Evolutionary conservation across 441 rosid species (phyloP).

Genomic region (Erodium trifolium): DNA sequence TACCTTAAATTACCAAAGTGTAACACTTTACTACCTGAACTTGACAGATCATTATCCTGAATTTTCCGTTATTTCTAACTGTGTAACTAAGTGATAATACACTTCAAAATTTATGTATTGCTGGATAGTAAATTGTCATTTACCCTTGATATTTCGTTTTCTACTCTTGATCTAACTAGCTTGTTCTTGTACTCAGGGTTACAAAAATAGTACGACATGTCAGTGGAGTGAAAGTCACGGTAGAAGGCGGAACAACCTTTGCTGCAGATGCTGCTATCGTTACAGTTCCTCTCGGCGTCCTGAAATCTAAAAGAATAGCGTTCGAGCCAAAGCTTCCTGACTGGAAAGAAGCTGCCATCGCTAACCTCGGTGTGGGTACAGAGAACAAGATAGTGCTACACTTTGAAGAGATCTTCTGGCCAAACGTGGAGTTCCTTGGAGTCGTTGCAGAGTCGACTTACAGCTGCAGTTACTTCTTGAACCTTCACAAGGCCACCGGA

Average conservation of each 20-base stretch:
- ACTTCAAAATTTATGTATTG: no score
- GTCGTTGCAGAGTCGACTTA: constrained; percentile 86
- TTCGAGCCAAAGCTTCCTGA: constrained; percentile 23
- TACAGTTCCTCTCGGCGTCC: constrained; percentile 81
- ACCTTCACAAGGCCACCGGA: constrained; percentile 90
- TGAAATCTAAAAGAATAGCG: constrained; percentile 50
- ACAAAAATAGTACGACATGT: constrained; percentile 35
- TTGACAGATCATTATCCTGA: no score
- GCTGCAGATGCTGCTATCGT: constrained; percentile 74
- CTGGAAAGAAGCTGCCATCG: constrained; percentile 86
- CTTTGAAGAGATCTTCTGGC: constrained; percentile 88
- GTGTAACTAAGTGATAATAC: no score
- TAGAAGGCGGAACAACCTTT: constrained; percentile 63
- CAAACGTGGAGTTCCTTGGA: constrained; percentile 92
- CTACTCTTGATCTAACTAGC: not conserved
- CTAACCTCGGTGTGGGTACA: constrained; percentile 79
- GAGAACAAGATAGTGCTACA: constrained; percentile 82
- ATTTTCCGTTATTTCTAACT: not conserved
- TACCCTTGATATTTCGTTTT: not conserved
- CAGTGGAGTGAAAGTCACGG: constrained; percentile 74
- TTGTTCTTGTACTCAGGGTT: not conserved
- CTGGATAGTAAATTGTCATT: no score
- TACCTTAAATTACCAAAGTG: no score
- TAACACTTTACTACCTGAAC: no score
- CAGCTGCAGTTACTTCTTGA: constrained; percentile 85